A percentile compares a stretch with the other conserved stretches of the same genome.
Conservation (phyloP, 73 alveolate genomes). For the Paramecium tetraurelia region DNA sequence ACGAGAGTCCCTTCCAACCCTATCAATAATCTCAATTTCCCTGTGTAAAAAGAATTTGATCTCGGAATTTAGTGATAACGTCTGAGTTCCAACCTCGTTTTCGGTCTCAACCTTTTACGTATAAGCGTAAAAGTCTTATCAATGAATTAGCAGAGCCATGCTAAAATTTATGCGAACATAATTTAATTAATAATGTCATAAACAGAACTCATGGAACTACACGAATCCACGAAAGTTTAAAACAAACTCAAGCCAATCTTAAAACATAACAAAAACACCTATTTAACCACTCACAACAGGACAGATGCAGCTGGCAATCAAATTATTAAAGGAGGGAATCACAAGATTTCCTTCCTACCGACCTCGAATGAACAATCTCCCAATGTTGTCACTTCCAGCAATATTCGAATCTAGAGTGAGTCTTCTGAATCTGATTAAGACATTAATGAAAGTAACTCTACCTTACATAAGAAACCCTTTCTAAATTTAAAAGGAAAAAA, state of each 20-base stretch:
- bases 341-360: not conserved
- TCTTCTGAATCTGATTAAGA: not conserved
- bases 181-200: not conserved
- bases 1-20: conserved; percentile 35
- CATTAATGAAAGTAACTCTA: not conserved
- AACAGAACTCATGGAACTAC: not conserved
- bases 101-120: not conserved
- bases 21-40: not conserved
- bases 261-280: not conserved
- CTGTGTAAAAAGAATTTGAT: not conserved
- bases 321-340: not conserved
- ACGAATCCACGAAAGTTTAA: not conserved
- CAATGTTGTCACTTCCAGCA: not conserved
- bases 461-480: not conserved
- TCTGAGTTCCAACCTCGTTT: not conserved
- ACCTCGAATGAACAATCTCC: not conserved
- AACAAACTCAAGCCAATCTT: not conserved
- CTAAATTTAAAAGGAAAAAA: not conserved
- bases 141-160: not conserved
- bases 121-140: not conserved
- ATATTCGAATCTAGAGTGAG: not conserved
- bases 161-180: not conserved
- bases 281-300: not conserved
- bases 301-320: not conserved
- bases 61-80: not conserved